Evolutionary conservation across 805 yeast genomes (phyloP).

Genomic region (Wickerhamomyces sydowiorum): DNA sequence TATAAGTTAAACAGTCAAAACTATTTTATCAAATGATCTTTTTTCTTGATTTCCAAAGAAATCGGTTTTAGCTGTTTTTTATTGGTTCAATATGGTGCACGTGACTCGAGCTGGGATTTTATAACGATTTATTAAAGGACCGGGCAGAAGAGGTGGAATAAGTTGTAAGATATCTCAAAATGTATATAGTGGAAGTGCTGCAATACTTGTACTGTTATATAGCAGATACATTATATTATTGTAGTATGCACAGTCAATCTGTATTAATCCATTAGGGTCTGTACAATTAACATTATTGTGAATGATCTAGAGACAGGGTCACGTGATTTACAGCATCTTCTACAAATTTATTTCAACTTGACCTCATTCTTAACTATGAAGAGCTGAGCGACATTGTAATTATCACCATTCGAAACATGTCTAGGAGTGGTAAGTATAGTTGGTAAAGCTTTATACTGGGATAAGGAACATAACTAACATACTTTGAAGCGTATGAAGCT

Average conservation of each 20-base stretch:
- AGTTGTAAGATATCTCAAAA: no score
- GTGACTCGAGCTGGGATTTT: neutral
- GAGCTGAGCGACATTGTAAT: no score
- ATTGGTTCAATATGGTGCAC: neutral
- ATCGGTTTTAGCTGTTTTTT: neutral
- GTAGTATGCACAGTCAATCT: no score
- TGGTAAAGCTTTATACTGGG: no score
- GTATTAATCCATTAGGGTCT: no score
- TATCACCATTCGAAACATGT: slow-evolving; percentile 1
- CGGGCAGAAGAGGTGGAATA: neutral
- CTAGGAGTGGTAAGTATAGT: slow-evolving; percentile 7
- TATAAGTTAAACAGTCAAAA: neutral
- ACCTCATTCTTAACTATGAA: no score
- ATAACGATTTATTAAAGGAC: neutral
- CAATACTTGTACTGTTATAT: no score
- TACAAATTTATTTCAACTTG: no score
- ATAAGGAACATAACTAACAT: neutral
- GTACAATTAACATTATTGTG: no score
- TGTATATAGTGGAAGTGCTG: neutral
- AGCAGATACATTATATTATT: no score
- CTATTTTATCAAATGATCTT: neutral
- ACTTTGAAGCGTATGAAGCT: slow-evolving; percentile 16
- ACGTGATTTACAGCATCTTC: no score
- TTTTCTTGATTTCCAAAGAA: neutral
- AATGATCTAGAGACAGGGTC: no score